Evolutionary conservation across 2,329 filamentous ascomycete species (phyloP).

Genomic region (Rugonectria rugulosa): DNA sequence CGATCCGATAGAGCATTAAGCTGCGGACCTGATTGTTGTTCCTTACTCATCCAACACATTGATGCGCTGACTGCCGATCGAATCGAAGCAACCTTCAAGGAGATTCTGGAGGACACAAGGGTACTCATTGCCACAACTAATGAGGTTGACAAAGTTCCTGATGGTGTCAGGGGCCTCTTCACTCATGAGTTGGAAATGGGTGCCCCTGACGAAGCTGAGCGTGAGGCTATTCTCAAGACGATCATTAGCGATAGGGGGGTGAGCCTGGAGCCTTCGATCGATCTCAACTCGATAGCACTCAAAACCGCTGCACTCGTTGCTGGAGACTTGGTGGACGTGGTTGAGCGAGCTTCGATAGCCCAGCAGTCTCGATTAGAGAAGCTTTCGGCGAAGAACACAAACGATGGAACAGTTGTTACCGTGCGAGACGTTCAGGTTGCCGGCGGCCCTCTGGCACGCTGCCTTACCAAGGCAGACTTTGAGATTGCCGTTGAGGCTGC

Average conservation of each 20-base stretch:
- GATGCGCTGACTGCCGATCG: constrained; percentile 91
- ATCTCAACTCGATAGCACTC: constrained; percentile 83
- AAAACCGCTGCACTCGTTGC: constrained; percentile 97
- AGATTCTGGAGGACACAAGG: constrained; percentile 79
- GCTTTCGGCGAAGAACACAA: constrained; percentile 63
- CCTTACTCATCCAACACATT: constrained; percentile 86
- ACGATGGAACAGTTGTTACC: constrained; percentile 57
- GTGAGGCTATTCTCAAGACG: constrained; percentile 84
- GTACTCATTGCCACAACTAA: constrained; percentile 94
- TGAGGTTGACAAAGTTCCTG: constrained; percentile 92
- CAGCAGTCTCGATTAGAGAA: constrained; percentile 77
- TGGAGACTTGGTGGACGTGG: constrained; percentile 91
- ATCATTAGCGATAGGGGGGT: constrained; percentile 81
- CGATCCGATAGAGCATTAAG: constrained; percentile 87
- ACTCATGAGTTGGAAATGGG: constrained; percentile 95
- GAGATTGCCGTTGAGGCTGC: constrained; percentile 94
- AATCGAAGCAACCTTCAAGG: constrained; percentile 84
- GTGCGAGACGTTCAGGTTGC: constrained; percentile 87
- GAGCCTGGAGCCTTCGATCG: constrained; percentile 81
- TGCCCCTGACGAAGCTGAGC: constrained; percentile 90
- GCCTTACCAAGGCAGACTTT: constrained; percentile 84
- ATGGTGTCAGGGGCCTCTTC: constrained; percentile 88
- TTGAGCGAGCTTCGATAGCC: constrained; percentile 85
- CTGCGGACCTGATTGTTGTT: constrained; percentile 84
- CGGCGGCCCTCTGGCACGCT: constrained; percentile 80